Evolutionary conservation across 768 basidiomycete genomes (phyloP).

Genomic region (Dentipellis fragilis): DNA sequence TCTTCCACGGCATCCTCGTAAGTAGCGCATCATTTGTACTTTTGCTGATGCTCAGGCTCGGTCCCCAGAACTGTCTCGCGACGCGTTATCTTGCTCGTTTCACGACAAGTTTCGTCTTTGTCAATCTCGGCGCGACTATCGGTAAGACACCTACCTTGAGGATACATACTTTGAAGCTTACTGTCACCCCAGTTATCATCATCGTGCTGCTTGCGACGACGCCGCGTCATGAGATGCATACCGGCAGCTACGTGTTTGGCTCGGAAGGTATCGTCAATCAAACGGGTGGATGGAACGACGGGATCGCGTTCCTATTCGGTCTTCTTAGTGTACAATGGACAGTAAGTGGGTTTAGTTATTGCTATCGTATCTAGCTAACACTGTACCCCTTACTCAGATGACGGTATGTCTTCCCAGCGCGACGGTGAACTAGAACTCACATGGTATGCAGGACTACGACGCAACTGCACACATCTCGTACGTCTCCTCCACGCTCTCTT

Average conservation of each 20-base stretch:
- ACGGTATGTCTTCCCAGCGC: conserved; percentile 31
- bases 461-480: conserved; percentile 78
- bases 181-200: conserved; percentile 50
- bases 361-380: background rate
- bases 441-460: conserved; percentile 51
- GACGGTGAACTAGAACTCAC: conserved; percentile 3
- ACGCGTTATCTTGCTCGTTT: conserved; percentile 67
- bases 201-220: conserved; percentile 75
- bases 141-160: conserved; percentile 26
- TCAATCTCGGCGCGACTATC: conserved; percentile 76
- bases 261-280: conserved; percentile 64
- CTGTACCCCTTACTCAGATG: conserved; percentile 30
- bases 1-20: conserved; percentile 67
- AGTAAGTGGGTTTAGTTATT: conserved; percentile 23
- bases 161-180: background rate
- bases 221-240: conserved; percentile 66
- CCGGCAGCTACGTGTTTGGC: conserved; percentile 74
- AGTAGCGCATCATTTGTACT: conserved; percentile 11
- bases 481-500: conserved; percentile 17
- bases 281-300: conserved; percentile 71
- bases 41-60: background rate
- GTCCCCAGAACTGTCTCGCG: conserved; percentile 50
- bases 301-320: conserved; percentile 78
- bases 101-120: conserved; percentile 73
- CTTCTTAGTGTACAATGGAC: conserved; percentile 85